Evolutionary conservation across 1,284 basidiomycete species (phyloP).

Genomic region (Chalciporus sp.): DNA sequence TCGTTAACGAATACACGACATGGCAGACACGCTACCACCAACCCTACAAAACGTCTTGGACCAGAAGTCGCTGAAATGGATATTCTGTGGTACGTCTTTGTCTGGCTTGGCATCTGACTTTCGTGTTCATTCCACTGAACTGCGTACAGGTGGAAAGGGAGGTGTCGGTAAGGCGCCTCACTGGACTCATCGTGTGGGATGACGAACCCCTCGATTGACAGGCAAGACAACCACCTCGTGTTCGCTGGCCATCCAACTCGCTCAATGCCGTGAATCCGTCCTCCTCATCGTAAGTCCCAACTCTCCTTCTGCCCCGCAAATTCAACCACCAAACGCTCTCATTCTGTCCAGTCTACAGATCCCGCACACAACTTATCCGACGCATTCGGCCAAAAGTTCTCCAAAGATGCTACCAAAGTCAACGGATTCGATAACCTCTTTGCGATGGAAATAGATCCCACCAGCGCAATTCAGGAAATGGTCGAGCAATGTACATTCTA

Average conservation of each 20-base stretch:
- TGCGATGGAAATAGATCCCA: constrained; percentile 99
- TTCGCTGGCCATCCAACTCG: constrained; percentile 93
- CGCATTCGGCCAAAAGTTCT: constrained; percentile 99
- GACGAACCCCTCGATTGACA: constrained; percentile 32
- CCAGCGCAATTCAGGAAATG: constrained; percentile 97
- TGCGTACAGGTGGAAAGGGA: constrained; percentile 82
- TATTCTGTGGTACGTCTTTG: constrained; percentile 81
- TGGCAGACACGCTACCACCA: constrained; percentile 64
- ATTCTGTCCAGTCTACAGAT: constrained; percentile 81
- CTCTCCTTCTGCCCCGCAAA: background rate
- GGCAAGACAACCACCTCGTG: constrained; percentile 97
- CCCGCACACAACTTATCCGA: constrained; percentile 99
- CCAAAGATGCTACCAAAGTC: constrained; percentile 98
- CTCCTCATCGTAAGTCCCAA: constrained; percentile 82
- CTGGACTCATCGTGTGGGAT: background rate
- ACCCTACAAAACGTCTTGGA: constrained; percentile 90
- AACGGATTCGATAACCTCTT: constrained; percentile 97
- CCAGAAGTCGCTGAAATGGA: constrained; percentile 90
- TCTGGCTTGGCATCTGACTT: background rate
- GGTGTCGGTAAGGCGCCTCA: constrained; percentile 75
- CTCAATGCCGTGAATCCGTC: constrained; percentile 85
- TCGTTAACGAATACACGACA: constrained; percentile 30
- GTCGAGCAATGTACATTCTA: constrained; percentile 84
- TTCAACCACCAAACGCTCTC: background rate
- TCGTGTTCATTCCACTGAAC: constrained; percentile 11